phyloP scores from a whole-genome alignment of 768 basidiomycete genomes.

The Xerocomellus intermedius region DNA sequence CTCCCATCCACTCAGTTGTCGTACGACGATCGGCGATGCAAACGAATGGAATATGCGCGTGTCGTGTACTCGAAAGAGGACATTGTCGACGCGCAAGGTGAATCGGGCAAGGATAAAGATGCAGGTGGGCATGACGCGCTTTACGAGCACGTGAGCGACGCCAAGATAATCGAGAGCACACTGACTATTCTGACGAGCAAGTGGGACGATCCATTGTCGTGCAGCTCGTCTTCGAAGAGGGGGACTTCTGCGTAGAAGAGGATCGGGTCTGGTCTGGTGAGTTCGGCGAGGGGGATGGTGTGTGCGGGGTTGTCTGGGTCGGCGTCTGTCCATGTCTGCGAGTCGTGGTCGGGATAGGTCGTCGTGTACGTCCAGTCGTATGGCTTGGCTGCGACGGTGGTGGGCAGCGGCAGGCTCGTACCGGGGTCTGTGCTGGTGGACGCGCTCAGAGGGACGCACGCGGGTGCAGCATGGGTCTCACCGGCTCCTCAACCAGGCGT shows the following conservation, averaged over 20 bases:
- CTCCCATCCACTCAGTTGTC: constrained; percentile 89
- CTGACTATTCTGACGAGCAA: constrained; percentile 85
- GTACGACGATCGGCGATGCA: constrained; percentile 60
- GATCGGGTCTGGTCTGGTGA: constrained; percentile 91
- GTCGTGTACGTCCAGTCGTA: constrained; percentile 99
- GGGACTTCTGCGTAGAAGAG: constrained; percentile 97
- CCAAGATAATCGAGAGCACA: constrained; percentile 6
- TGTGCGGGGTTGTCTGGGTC: constrained; percentile 58
- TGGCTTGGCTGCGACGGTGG: constrained; percentile 74
- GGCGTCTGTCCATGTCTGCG: constrained; percentile 48
- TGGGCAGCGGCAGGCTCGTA: constrained; percentile 63
- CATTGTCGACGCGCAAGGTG: constrained; percentile 92
- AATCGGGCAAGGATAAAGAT: constrained; percentile 89
- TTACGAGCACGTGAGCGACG: constrained; percentile 2
- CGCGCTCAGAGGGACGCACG: constrained; percentile 23
- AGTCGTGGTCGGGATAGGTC: constrained; percentile 63
- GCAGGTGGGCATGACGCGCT: constrained; percentile 98
- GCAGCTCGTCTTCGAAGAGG: constrained; percentile 93
- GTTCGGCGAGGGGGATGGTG: constrained; percentile 77
- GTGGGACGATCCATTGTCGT: constrained; percentile 92
- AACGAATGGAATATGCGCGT: constrained; percentile 91
- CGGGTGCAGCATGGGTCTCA: constrained; percentile 22
- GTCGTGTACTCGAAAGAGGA: constrained; percentile 88
- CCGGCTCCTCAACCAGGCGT: constrained; percentile 92
- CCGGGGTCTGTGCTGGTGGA: constrained; percentile 61